Evolutionary conservation across 805 yeast genomes (phyloP).

Genomic region (Yarrowia sp.): DNA sequence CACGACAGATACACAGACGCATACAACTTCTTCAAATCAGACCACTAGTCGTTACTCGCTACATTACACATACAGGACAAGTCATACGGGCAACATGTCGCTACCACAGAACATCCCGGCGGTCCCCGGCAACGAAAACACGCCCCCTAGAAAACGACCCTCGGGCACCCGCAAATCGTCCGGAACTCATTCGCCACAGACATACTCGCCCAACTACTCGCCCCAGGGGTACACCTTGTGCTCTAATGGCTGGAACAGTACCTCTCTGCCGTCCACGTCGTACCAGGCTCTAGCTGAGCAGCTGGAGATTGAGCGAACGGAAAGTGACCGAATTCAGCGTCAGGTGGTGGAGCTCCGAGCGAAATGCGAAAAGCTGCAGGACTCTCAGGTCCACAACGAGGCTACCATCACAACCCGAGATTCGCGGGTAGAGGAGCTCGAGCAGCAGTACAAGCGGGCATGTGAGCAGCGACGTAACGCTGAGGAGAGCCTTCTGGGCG

Average conservation of each 20-base stretch:
- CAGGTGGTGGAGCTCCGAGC: slow-evolving; percentile 9
- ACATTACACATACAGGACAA: neutral
- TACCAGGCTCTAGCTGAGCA: slow-evolving; percentile 13
- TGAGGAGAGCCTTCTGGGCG: slow-evolving; percentile 17
- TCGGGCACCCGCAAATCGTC: slow-evolving; percentile 7
- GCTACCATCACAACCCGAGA: slow-evolving; percentile 10
- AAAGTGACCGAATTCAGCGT: slow-evolving; percentile 13
- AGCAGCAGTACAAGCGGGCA: slow-evolving; percentile 18
- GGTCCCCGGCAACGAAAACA: slow-evolving; percentile 13
- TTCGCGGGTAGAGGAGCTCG: slow-evolving; percentile 9
- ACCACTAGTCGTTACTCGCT: neutral
- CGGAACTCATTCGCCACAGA: slow-evolving; percentile 7
- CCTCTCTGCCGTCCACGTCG: slow-evolving; percentile 10
- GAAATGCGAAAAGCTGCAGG: slow-evolving; percentile 19
- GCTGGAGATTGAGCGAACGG: slow-evolving; percentile 24
- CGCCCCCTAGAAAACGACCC: slow-evolving; percentile 3
- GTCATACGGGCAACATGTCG: neutral
- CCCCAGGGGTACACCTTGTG: slow-evolving; percentile 20
- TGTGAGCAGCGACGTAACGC: slow-evolving; percentile 9
- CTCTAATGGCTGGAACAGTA: slow-evolving; percentile 23
- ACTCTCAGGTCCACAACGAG: slow-evolving; percentile 18
- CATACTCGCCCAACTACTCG: slow-evolving; percentile 20
- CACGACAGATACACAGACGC: neutral
- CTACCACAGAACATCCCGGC: slow-evolving; percentile 12
- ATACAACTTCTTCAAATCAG: neutral